Base-by-base conservation (phyloP, 371 early-diverging fungal species). In the Lichtheimia ornata region DNA sequence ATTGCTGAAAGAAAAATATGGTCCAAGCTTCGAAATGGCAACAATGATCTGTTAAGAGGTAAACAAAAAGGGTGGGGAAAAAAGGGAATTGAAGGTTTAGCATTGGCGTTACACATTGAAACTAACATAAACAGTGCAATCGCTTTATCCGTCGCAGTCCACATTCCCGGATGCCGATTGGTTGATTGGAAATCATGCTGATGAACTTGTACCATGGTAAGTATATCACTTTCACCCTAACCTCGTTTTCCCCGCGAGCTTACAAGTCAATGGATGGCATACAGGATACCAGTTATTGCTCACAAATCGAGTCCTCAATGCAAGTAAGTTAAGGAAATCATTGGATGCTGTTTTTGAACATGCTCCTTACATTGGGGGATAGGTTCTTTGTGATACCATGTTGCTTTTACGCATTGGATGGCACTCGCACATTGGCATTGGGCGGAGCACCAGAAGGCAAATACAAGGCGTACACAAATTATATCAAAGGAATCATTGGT, bases 171-270 rank as follows among this genome's bases (percentile, higher is more conserved):
- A 79, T 55, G 82, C 70, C 14, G 89, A 90, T 61, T 95, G 94
- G 94, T 69, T 95, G 17, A 90, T 95, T 56, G 95, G 94, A 2
- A 94, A 95, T 73, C 96, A 95, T 66, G 89, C 94, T 12, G 96
- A 95, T 68, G 94, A 95, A 68, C 76, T 95, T 47, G 91, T 91
- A 11, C 91, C 92, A 40, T 95, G 96, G 95, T 83, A 74, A 69
- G 50, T 44, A 61, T 55, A 35, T 60, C n/a, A 28, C 14, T 22
- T 15, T 17, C 42, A 9, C 11, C 35, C 11, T 35, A 9, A 9
- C 9, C 35, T 35, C 11, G 28, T 4, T 28, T 28, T 28, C 6
- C 2, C 13, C n/a, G 47, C 12, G 47, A n/a, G 47, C 18, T 22
- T 47, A 7, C 18, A 27, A 28, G 18, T n/a, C n/a, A 53, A 25